Base-by-base conservation (phyloP, 2,329 filamentous ascomycete species). In the Colletotrichum liaoningense region DNA sequence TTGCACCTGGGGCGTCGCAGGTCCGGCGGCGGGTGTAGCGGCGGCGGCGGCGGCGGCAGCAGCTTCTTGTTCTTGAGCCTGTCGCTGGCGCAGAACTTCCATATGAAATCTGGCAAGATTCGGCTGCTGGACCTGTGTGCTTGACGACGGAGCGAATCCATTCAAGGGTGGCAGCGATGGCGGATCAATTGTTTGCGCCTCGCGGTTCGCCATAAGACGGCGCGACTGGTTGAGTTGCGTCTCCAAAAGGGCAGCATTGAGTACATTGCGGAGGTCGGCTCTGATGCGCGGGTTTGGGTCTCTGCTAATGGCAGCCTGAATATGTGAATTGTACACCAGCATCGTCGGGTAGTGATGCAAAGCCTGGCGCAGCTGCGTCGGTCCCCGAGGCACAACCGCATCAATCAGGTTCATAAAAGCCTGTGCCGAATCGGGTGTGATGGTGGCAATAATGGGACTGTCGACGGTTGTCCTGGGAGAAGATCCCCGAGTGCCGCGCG, bases 371-470 rank as follows among this genome's bases (percentile, higher is more conserved):
- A 91, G 80, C 5, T 85, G 84, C 3, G 78, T 79, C 0, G 84
- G 84, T 0, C 90, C 90, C 64, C 86, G 84, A 0, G 87, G 84
- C 0, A 92, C 84, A 16, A 86, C 81, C 6, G 83, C 80, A 69
- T 92, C 88, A 64, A 92, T 90, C 72, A 91, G 80, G 11, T 84
- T 82, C 46, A 82, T 85, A 65, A 88, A 88, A 4, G 85, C 84
- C n/a, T 80, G 78, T 11, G 83, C 79, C 7, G 84, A 80, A 63
- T 75, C 57, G 0, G 81, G 78, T 1, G 79, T 78, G n/a, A 81
- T 75, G 12, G 79, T 79, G 9, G 81, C 79, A 72, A 79, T 77
- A 24, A 79, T 78, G 57, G 81, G 79, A 22, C 16, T 33, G 22
- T 66, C 66, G 35, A 67, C 79, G 75, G 54, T 83, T 80, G 26